These are phyloP conservation scores for Helichrysum umbraculigerum DNA, from an alignment of 129 eudicot species.

Conservation along the genomic window DNA sequence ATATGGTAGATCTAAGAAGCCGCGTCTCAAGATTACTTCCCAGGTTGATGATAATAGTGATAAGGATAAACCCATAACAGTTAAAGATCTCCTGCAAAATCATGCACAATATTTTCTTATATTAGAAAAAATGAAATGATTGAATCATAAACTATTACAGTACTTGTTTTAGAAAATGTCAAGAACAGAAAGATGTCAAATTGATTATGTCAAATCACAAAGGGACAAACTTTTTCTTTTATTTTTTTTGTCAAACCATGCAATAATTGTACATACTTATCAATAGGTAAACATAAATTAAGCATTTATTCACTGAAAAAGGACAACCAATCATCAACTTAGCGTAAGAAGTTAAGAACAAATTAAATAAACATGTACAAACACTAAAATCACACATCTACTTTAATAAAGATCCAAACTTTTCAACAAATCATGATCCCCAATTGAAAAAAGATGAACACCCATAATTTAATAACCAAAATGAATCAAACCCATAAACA, in stretches of 20 bases:
- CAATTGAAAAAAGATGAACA: neutral
- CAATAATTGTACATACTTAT: conserved; percentile 14
- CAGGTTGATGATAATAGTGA: conserved; percentile 58
- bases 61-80: conserved; percentile 55
- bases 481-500: neutral
- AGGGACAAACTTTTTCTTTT: neutral
- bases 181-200: conserved; percentile 30
- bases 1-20: conserved; percentile 31
- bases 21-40: conserved; percentile 47
- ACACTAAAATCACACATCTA: conserved; percentile 11
- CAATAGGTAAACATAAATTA: conserved; percentile 15
- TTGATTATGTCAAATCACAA: conserved; percentile 17
- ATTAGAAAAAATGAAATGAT: neutral
- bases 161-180: neutral
- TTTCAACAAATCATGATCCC: neutral
- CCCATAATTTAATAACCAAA: neutral
- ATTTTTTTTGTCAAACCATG: conserved; percentile 1
- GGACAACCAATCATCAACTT: neutral
- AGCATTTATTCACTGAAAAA: conserved; percentile 5
- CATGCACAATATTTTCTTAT: conserved; percentile 3
- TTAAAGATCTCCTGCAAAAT: conserved; percentile 31
- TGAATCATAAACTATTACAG: neutral
- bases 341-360: neutral
- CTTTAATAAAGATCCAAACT: neutral
- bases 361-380: neutral